A percentile compares a stretch with the other conserved stretches of the same genome.
These are phyloP conservation scores for Cladorrhinum samala DNA, from an alignment of 495 filamentous ascomycete species.

Conservation along the genomic window DNA sequence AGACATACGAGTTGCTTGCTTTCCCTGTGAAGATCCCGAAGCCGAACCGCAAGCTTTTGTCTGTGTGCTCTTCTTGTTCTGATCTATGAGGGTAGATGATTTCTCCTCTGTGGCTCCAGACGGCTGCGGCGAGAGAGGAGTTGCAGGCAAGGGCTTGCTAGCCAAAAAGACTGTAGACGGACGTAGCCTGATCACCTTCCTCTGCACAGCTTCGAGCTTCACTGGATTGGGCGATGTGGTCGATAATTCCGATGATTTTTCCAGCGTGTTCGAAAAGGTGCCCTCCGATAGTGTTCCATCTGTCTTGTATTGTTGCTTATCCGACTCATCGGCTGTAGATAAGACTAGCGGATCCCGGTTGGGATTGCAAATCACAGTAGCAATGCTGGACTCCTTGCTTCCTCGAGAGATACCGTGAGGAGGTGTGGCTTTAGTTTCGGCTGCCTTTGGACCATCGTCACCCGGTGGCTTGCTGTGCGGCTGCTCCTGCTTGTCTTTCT, in stretches of 20 bases:
- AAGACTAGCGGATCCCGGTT: background rate
- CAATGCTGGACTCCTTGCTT: constrained; percentile 12
- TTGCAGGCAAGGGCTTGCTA: constrained; percentile 13
- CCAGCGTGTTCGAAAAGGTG: background rate
- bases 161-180: constrained; percentile 8
- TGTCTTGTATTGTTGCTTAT: constrained; percentile 1
- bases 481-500: background rate
- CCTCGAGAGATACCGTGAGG: constrained; percentile 1
- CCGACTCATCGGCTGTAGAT: constrained; percentile 1
- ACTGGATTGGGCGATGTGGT: background rate
- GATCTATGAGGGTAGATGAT: background rate
- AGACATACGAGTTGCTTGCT: background rate
- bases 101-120: no score
- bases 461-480: background rate
- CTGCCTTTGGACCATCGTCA: constrained; percentile 2
- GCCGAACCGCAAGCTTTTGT: background rate
- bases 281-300: background rate
- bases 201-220: background rate
- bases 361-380: constrained; percentile 10
- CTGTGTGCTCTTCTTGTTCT: background rate
- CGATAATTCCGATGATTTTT: background rate
- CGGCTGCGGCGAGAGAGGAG: background rate
- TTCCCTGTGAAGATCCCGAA: background rate
- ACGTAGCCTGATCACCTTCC: constrained; percentile 2
- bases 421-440: background rate